Evolutionary conservation across 768 basidiomycete species (phyloP), one percentile per base, ranked within the genome.

Genomic region (Tylopilus felleus): DNA sequence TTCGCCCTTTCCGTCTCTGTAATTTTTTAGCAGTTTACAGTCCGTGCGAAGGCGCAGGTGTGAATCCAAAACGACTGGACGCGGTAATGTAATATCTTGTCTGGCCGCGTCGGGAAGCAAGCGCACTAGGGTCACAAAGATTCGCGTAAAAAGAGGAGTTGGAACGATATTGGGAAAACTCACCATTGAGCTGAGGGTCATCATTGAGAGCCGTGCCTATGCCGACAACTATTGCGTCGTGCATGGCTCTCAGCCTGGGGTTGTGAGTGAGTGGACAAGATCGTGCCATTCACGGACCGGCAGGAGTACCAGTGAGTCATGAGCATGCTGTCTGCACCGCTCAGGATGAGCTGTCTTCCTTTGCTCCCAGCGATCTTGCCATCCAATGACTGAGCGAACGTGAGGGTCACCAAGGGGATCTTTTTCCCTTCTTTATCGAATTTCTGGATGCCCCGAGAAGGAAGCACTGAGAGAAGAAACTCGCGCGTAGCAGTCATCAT

Each of bases 181-280:
- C 61, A 91, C 95, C 84, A 61, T 95, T 96, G n/a, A 99, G 77
- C 64, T 97, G 90, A 5, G 96, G 96, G 67, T 99, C 80, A 64
- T 99, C 96, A 56, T 93, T 91, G 42, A 93, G 71, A 21, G 91
- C 85, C 0, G 96, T 98, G 8, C 89, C 90, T 35, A 94, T 82
- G 3, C 96, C 96, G 41, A 99, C 78, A 14, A 99, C 73, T 55
- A 99, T 98, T 9, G 81, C 93, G 63, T 97, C 92, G 71, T 98
- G 96, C 79, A 92, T 82, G 0, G 91, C 79, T 57, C 96, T 77
- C 83, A 98, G 84, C 85, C 94, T 96, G 59, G 47, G 45, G 56
- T 45, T 19, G 22, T 17, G 47, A 28, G 36, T 61, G 42, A 46
- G 49, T 28, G 40, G 25, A 47, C 17, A 29, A 33, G 10, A 19